Evolutionary conservation across 148 eudicot species (phyloP).

Genomic region (Camellia lanceoleosa): DNA sequence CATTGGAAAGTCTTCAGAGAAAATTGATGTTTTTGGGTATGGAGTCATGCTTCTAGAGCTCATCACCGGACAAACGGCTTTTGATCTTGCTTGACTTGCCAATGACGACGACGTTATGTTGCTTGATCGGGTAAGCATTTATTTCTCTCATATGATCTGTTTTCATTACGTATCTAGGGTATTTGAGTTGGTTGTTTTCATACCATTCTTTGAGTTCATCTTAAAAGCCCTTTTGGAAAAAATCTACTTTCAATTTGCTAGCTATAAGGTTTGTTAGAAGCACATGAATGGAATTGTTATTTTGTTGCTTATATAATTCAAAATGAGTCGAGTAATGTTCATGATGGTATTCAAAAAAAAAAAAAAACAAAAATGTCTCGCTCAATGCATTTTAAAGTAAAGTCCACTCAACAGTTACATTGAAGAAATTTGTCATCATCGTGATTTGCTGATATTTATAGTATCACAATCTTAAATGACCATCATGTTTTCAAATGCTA

Average conservation of each 20-base stretch:
- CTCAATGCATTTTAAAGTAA: neutral
- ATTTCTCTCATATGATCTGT: neutral
- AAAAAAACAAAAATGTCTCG: neutral
- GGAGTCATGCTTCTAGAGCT: constrained; percentile 75
- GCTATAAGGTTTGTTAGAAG: neutral
- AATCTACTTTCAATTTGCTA: no score
- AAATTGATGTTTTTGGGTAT: constrained; percentile 63
- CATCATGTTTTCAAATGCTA: no score
- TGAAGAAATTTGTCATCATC: neutral
- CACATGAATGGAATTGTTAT: neutral
- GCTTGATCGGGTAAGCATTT: constrained; percentile 60
- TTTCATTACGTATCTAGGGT: neutral
- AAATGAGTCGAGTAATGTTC: neutral
- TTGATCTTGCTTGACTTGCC: constrained; percentile 63
- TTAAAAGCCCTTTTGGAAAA: neutral
- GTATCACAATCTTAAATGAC: neutral
- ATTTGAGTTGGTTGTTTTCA: neutral
- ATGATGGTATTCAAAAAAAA: neutral
- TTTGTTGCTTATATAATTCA: neutral
- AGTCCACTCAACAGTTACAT: neutral
- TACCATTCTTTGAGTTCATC: neutral
- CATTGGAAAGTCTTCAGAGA: constrained; percentile 58
- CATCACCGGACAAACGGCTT: constrained; percentile 63
- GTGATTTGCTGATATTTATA: neutral
- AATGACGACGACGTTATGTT: constrained; percentile 61